Evolutionary conservation across 2,329 filamentous ascomycete genomes (phyloP).

Genomic region (Thelonectria olida): DNA sequence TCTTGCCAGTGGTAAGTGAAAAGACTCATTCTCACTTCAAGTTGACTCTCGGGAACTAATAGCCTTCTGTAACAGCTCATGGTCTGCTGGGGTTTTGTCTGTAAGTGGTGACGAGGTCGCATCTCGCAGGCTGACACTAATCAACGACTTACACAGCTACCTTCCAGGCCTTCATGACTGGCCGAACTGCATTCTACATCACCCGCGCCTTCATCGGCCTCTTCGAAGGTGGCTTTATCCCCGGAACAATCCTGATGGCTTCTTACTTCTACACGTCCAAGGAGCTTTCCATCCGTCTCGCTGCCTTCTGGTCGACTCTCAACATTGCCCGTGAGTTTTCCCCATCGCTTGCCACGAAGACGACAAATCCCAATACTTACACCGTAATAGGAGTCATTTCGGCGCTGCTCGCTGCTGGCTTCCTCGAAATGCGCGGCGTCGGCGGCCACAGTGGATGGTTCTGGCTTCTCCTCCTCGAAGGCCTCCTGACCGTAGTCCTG

Average conservation of each 20-base stretch:
- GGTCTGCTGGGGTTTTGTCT: conserved; percentile 58
- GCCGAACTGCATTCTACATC: conserved; percentile 57
- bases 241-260: conserved; percentile 70
- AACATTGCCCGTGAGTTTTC: conserved; percentile 47
- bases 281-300: conserved; percentile 73
- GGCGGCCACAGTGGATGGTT: conserved; percentile 62
- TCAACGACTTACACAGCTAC: conserved; percentile 47
- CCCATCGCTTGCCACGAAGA: conserved; percentile 42
- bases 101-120: conserved; percentile 25
- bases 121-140: conserved; percentile 11
- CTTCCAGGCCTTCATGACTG: conserved; percentile 61
- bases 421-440: conserved; percentile 60
- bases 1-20: conserved; percentile 56
- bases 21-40: no score
- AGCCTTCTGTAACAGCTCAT: conserved; percentile 48
- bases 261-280: conserved; percentile 77
- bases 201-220: conserved; percentile 63
- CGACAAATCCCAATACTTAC: conserved; percentile 45
- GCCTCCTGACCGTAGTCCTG: conserved; percentile 59
- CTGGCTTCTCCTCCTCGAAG: conserved; percentile 59
- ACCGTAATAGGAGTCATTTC: conserved; percentile 51
- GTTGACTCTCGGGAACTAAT: neutral
- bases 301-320: conserved; percentile 72
- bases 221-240: conserved; percentile 67
- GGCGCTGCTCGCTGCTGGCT: conserved; percentile 56